Evolutionary conservation across 192 early-diverging fungal genomes (phyloP), one percentile per base, ranked within the genome.

Genomic region (Backusella circina): DNA sequence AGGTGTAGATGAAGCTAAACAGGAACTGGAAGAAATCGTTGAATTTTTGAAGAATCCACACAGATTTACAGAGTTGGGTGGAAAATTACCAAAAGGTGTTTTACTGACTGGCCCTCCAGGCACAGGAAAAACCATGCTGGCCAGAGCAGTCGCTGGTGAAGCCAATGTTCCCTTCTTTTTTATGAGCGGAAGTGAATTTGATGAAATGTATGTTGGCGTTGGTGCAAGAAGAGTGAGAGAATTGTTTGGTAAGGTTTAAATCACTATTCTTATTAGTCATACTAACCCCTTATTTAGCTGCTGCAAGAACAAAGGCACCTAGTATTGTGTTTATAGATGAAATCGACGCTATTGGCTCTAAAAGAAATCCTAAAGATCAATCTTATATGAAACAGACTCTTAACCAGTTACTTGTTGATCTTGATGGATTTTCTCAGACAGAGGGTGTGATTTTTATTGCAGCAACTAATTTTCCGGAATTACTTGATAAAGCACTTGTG

Each of bases 251-350:
- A 86, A 84, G 35, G 68, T 26, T 38, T 9, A 13, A 54, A 51
- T 8, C 9, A n/a, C 1, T 2, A 47, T 15, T 54, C 12, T 28
- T 26, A 5, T 73, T 26, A 15, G n/a, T 65, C 6, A 26, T 26
- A 23, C 26, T 26, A n/a, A 18, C n/a, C 18, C 38, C 44, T 6
- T n/a, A 18, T 28, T 61, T 28, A 61, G 87, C 94, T 28, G 91
- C 92, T 6, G 95, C 95, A 21, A 88, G 92, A 37, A 78, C 85
- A 15, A 88, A 92, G 61, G 88, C 95, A 9, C 95, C 95, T 15
- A 92, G 91, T 79, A 96, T 95, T 69, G 92, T 99, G 8, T 99
- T 99, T 84, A 99, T 99, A 81, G 98, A 99, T 83, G 98, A 99
- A 80, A 88, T 99, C 67, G 98, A 99, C 84, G 96, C 97, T 0